Evolutionary conservation across 2,329 filamentous ascomycete species (phyloP).

Genomic region (Colletotrichum plurivorum): DNA sequence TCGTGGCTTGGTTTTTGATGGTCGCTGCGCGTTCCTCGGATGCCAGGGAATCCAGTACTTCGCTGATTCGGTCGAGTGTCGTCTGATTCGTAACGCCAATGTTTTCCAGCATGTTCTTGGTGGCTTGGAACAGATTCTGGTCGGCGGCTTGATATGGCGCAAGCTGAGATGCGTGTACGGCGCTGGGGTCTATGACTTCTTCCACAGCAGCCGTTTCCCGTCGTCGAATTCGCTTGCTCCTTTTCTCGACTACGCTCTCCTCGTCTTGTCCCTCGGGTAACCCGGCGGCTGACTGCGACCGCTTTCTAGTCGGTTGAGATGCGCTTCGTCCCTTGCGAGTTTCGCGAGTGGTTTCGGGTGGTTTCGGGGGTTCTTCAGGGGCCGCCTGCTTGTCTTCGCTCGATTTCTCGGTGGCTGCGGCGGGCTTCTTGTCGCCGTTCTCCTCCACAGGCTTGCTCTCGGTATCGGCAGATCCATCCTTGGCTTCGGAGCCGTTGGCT

Average conservation of each 20-base stretch:
- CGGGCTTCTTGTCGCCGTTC: conserved; percentile 26
- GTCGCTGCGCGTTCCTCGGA: conserved; percentile 66
- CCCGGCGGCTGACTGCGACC: conserved; percentile 74
- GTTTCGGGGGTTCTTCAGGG: conserved; percentile 43
- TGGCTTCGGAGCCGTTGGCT: conserved; percentile 17
- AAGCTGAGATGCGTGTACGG: conserved; percentile 67
- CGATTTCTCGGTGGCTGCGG: conserved; percentile 17
- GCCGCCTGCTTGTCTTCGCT: conserved; percentile 11
- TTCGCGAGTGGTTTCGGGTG: conserved; percentile 49
- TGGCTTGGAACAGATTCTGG: conserved; percentile 68
- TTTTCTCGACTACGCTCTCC: conserved; percentile 70
- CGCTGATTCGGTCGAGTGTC: conserved; percentile 60
- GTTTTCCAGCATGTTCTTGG: conserved; percentile 68
- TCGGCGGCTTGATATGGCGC: conserved; percentile 71
- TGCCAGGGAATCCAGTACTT: conserved; percentile 67
- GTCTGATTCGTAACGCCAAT: conserved; percentile 66
- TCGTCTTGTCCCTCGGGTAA: conserved; percentile 70
- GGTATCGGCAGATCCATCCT: conserved; percentile 56
- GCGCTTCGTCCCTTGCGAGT: conserved; percentile 52
- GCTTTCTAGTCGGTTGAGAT: conserved; percentile 67
- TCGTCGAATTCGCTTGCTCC: conserved; percentile 76
- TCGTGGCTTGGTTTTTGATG: conserved; percentile 60
- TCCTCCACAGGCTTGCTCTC: conserved; percentile 29
- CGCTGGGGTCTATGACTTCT: conserved; percentile 67
- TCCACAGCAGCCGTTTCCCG: conserved; percentile 69